These are phyloP conservation scores for barrel medic (Medicago truncatula) DNA, from an alignment of 306 rosid genomes.

Conservation along the genomic window MtrunA17r5.0-ANR NC_053044.1:45612001-45612500, in stretches of 20 bases:
- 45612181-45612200: constrained; percentile 7
- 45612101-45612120: constrained; percentile 53
- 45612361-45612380: constrained; percentile 17
- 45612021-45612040: constrained; percentile 34
- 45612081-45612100: constrained; percentile 53
- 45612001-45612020: constrained; percentile 20
- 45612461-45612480: not conserved
- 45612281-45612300: too few relatives aligned
- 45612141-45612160: constrained; percentile 61
- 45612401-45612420: not conserved
- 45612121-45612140: constrained; percentile 61
- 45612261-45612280: too few relatives aligned
- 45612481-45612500: not conserved
- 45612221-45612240: too few relatives aligned
- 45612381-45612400: constrained; percentile 12
- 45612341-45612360: constrained; percentile 30
- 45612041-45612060: not conserved
- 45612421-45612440: not conserved
- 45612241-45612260: too few relatives aligned
- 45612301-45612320: too few relatives aligned
- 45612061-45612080: constrained; percentile 49
- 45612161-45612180: not conserved
- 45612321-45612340: not conserved
- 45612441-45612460: not conserved
- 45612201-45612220: too few relatives aligned